Evolutionary conservation across 1,284 basidiomycete species (phyloP).

Genomic region (Cryptococcus sp.): DNA sequence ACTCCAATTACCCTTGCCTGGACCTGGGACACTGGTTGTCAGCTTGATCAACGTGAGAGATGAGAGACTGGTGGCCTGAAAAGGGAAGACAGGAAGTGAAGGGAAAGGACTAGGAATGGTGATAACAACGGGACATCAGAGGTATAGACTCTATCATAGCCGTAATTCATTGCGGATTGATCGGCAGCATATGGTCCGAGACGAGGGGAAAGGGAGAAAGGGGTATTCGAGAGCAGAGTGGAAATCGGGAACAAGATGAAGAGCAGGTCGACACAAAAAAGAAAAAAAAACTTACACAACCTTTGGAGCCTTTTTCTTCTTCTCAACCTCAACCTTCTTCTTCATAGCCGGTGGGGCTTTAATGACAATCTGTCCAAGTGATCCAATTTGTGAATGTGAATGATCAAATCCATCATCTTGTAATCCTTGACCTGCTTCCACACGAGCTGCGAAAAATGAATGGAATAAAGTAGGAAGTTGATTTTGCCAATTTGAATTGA

Average conservation of each 20-base stretch:
- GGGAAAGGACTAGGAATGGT: too few relatives aligned
- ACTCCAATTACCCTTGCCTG: slow-evolving; percentile 48
- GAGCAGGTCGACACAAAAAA: not conserved
- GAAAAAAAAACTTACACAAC: slow-evolving; percentile 18
- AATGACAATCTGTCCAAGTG: slow-evolving; percentile 41
- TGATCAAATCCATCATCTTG: slow-evolving; percentile 41
- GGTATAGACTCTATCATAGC: too few relatives aligned
- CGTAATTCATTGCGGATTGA: too few relatives aligned
- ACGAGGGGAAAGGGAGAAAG: too few relatives aligned
- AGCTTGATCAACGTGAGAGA: not conserved
- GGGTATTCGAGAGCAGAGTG: too few relatives aligned
- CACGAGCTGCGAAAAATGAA: slow-evolving; percentile 63
- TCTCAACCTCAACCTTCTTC: slow-evolving; percentile 24
- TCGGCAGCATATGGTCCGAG: too few relatives aligned
- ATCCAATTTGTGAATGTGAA: slow-evolving; percentile 35
- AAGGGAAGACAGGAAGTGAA: too few relatives aligned
- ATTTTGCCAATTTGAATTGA: slow-evolving; percentile 59
- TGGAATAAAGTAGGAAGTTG: slow-evolving; percentile 79
- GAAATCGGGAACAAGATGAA: too few relatives aligned
- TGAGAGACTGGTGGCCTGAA: too few relatives aligned
- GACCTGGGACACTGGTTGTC: slow-evolving; percentile 29
- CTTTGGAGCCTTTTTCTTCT: slow-evolving; percentile 20
- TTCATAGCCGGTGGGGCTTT: slow-evolving; percentile 20
- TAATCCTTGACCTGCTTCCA: slow-evolving; percentile 44
- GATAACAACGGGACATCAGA: too few relatives aligned